These are phyloP conservation scores for Ampelocalamus luodianensis DNA, from an alignment of 176 grass and related monocot species.

Conservation along the genomic window DNA sequence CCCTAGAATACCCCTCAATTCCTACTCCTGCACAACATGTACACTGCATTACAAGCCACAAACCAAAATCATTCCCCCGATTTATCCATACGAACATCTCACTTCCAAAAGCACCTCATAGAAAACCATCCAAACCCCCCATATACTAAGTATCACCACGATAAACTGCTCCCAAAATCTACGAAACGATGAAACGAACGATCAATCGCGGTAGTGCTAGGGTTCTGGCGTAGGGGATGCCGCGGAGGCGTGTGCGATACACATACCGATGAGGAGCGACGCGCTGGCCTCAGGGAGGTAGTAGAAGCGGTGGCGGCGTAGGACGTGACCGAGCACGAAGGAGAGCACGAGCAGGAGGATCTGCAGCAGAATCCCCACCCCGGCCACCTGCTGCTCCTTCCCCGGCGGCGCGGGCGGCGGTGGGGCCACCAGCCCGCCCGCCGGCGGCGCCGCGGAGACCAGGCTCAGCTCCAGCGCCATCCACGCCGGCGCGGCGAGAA, in stretches of 20 bases:
- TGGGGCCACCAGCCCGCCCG: conserved; percentile 26
- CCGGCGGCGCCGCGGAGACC: conserved; percentile 43
- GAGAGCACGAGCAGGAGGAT: conserved; percentile 97
- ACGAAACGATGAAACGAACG: conserved; percentile 8
- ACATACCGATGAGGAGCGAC: conserved; percentile 91
- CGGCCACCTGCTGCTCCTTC: conserved; percentile 98
- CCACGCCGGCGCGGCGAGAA: conserved; percentile 9
- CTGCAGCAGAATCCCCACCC: conserved; percentile 93
- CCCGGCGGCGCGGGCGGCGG: conserved; percentile 66
- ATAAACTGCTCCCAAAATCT: background rate
- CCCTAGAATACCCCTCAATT: background rate
- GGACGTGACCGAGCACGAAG: conserved; percentile 96
- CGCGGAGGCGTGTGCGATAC: background rate
- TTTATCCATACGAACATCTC: background rate
- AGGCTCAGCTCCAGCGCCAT: conserved; percentile 62
- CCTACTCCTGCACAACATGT: background rate
- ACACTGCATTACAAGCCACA: background rate
- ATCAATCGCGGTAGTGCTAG: background rate
- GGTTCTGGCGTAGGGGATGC: background rate
- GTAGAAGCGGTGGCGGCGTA: conserved; percentile 93
- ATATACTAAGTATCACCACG: background rate
- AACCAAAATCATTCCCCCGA: background rate
- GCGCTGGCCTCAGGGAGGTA: conserved; percentile 98
- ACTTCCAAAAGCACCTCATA: background rate
- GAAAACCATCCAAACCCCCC: background rate